Evolutionary conservation across 208 protist species (phyloP).

Genomic region (Acanthamoeba lugdunensis): DNA sequence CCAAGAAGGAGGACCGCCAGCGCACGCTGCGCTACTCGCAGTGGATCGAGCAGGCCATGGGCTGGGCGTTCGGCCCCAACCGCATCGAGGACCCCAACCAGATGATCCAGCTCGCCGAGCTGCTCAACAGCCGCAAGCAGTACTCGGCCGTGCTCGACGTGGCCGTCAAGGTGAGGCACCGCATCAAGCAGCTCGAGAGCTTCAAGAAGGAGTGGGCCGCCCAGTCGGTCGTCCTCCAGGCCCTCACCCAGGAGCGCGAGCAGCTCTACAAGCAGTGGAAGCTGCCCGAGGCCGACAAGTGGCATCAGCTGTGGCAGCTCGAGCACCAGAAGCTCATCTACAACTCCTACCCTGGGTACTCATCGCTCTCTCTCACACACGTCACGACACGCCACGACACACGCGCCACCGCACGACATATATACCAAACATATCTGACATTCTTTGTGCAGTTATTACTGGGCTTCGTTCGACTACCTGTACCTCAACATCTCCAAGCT

Average conservation of each 20-base stretch:
- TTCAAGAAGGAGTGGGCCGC: slow-evolving; percentile 39
- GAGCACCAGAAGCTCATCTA: slow-evolving; percentile 41
- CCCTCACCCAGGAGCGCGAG: slow-evolving; percentile 24
- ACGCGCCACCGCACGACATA: too few species aligned
- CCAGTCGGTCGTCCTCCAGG: slow-evolving; percentile 34
- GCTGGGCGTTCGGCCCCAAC: slow-evolving; percentile 16
- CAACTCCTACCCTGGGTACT: slow-evolving; percentile 13
- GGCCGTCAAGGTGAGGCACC: not conserved
- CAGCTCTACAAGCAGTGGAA: slow-evolving; percentile 47
- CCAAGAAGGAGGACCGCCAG: slow-evolving; percentile 23
- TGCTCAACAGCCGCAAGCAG: slow-evolving; percentile 47
- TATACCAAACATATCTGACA: too few species aligned
- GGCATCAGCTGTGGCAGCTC: slow-evolving; percentile 31
- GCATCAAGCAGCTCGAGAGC: slow-evolving; percentile 41
- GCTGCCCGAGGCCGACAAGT: slow-evolving; percentile 24
- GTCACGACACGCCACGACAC: not conserved
- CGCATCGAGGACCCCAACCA: slow-evolving; percentile 46
- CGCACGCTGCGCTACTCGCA: slow-evolving; percentile 27
- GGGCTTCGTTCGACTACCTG: slow-evolving; percentile 10
- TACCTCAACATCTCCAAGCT: slow-evolving; percentile 47
- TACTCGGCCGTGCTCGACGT: slow-evolving; percentile 21
- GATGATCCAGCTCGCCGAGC: slow-evolving; percentile 34
- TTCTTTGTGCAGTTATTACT: not conserved
- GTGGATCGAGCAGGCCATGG: slow-evolving; percentile 37
- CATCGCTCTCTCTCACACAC: too few species aligned